These are phyloP conservation scores for Cordyceps cicadae DNA, from an alignment of 2,329 filamentous ascomycete species.

Conservation along the genomic window DNA sequence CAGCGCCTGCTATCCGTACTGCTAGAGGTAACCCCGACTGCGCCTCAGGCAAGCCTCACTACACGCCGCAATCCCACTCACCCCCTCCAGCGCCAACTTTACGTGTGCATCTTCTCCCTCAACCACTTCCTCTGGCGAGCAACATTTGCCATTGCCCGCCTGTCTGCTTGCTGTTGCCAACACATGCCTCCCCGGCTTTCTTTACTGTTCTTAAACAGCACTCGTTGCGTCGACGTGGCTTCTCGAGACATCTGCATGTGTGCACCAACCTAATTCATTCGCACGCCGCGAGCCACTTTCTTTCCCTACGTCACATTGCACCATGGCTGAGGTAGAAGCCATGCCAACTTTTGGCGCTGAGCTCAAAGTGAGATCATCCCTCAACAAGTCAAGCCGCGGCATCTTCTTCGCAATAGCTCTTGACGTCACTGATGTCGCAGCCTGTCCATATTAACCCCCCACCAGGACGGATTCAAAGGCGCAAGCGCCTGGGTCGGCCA, in stretches of 20 bases:
- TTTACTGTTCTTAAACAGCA: background rate
- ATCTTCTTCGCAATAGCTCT: background rate
- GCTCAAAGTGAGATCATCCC: constrained; percentile 60
- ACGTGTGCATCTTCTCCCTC: background rate
- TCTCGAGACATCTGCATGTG: constrained; percentile 7
- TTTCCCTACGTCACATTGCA: background rate
- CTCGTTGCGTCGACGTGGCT: background rate
- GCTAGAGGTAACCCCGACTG: background rate
- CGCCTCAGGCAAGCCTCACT: constrained; percentile 4
- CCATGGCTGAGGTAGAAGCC: constrained; percentile 75
- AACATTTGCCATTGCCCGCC: constrained; percentile 7
- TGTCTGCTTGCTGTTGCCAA: background rate
- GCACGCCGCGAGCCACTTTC: constrained; percentile 3
- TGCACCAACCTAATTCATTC: background rate
- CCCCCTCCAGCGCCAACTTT: constrained; percentile 8
- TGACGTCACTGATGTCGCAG: constrained; percentile 12
- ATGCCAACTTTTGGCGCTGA: constrained; percentile 85
- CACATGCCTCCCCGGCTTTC: background rate
- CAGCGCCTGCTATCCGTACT: background rate
- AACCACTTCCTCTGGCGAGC: background rate
- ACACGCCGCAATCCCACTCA: background rate
- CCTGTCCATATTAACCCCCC: constrained; percentile 11
- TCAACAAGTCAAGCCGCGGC: no score
- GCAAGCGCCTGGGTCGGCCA: constrained; percentile 86
- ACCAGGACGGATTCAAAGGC: constrained; percentile 88